Evolutionary conservation across 305 asterid species (phyloP).

Genomic region (Fraxinus platypoda): DNA sequence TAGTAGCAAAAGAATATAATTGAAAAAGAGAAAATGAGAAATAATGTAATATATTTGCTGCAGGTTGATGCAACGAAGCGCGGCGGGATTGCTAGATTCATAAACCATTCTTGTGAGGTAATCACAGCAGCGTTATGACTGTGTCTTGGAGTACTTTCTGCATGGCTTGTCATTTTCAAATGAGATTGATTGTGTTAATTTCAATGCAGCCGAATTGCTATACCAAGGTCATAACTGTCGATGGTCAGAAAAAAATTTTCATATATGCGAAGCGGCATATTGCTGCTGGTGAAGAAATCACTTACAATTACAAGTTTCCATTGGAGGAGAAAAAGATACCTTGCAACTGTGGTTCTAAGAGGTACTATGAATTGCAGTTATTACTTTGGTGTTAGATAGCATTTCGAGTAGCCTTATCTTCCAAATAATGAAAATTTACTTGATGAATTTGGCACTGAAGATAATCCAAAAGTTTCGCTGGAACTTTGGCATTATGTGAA

Average conservation of each 20-base stretch:
- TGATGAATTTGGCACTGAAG: slow-evolving; percentile 8
- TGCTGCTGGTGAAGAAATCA: slow-evolving; percentile 90
- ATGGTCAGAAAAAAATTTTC: slow-evolving; percentile 95
- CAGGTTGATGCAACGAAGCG: slow-evolving; percentile 99
- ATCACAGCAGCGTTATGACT: slow-evolving; percentile 19
- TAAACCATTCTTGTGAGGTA: slow-evolving; percentile 99
- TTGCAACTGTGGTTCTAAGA: slow-evolving; percentile 90
- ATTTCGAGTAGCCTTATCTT: slow-evolving; percentile 10
- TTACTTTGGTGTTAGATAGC: slow-evolving; percentile 1
- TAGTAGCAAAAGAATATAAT: slow-evolving; percentile 9
- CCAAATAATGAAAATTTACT: slow-evolving; percentile 8
- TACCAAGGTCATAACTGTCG: slow-evolving; percentile 95
- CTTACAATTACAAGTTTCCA: slow-evolving; percentile 95
- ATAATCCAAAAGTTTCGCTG: background rate
- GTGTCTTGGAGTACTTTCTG: slow-evolving; percentile 25
- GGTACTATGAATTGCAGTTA: slow-evolving; percentile 41
- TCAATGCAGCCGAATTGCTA: slow-evolving; percentile 93
- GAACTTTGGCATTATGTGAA: background rate
- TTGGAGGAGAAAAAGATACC: slow-evolving; percentile 97
- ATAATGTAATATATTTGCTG: slow-evolving; percentile 18
- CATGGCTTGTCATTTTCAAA: slow-evolving; percentile 22
- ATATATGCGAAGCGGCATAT: slow-evolving; percentile 95
- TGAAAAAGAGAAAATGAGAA: slow-evolving; percentile 12
- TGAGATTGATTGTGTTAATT: slow-evolving; percentile 24
- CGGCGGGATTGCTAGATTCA: slow-evolving; percentile 96